Evolutionary conservation across 257 asterid genomes (phyloP).

Genomic region (Gentiana macrophylla): DNA sequence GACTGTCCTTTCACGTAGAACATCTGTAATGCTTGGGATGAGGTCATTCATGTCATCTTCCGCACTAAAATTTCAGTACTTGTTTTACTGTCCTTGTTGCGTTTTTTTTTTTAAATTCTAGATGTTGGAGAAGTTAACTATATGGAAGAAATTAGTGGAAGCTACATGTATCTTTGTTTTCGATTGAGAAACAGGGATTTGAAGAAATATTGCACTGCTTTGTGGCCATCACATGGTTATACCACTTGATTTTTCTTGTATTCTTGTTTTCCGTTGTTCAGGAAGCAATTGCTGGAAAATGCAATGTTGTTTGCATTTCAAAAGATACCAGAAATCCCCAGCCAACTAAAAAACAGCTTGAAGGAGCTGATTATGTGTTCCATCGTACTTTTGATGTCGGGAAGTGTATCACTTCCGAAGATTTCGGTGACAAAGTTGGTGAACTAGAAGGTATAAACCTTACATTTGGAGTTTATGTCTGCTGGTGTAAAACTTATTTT

Average conservation of each 20-base stretch:
- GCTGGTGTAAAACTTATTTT: neutral
- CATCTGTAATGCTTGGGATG: no score
- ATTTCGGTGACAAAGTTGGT: constrained; percentile 51
- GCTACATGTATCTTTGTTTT: no score
- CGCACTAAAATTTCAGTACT: no score
- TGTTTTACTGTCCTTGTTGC: no score
- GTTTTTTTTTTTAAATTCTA: no score
- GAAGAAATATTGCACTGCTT: no score
- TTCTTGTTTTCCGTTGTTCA: constrained; percentile 7
- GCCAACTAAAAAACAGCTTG: constrained; percentile 55
- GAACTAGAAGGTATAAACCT: constrained; percentile 53
- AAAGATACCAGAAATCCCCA: constrained; percentile 67
- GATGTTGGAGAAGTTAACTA: no score
- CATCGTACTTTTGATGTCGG: constrained; percentile 70
- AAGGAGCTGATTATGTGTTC: constrained; percentile 61
- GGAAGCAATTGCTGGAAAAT: constrained; percentile 92
- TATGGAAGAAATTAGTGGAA: no score
- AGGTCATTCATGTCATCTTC: no score
- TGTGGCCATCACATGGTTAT: neutral
- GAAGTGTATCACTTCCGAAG: constrained; percentile 37
- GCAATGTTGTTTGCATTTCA: constrained; percentile 75
- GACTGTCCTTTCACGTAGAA: no score
- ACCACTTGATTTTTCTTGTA: neutral
- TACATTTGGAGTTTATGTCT: no score
- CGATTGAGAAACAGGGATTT: no score